Percentiles rank a stretch among this genome's conserved stretches.
phyloP scores from a whole-genome alignment of 73 alveolate genomes.

The Paramecium sonneborni region DNA sequence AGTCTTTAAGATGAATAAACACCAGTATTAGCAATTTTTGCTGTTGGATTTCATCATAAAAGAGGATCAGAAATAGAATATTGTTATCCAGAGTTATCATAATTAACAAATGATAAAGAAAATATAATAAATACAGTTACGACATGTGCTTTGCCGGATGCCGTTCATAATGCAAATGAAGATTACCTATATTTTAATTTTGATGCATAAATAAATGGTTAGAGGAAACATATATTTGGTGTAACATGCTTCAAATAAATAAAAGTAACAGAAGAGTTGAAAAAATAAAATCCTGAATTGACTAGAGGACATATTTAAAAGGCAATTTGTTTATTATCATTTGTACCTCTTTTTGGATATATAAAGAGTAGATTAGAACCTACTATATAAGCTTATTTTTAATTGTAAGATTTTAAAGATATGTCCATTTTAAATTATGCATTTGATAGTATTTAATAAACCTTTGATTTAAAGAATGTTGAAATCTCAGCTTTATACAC shows the following conservation, averaged over 20 bases:
- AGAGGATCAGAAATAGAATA: slow-evolving; percentile 64
- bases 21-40: slow-evolving; percentile 58
- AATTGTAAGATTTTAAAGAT: slow-evolving; percentile 55
- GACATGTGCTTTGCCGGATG: slow-evolving; percentile 64
- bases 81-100: slow-evolving; percentile 37
- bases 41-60: slow-evolving; percentile 68
- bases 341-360: slow-evolving; percentile 59
- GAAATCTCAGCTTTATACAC: slow-evolving; percentile 39
- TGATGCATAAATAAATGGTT: slow-evolving; percentile 17
- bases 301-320: slow-evolving; percentile 65
- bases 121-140: slow-evolving; percentile 49
- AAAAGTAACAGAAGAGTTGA: slow-evolving; percentile 60
- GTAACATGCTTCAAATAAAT: slow-evolving; percentile 65
- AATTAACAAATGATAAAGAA: slow-evolving; percentile 1
- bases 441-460: slow-evolving; percentile 49
- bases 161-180: slow-evolving; percentile 65
- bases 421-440: slow-evolving; percentile 48
- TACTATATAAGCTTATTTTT: slow-evolving; percentile 55
- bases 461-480: slow-evolving; percentile 41
- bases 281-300: slow-evolving; percentile 48
- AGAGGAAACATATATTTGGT: slow-evolving; percentile 40
- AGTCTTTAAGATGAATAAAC: slow-evolving; percentile 10
- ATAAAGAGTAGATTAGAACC: slow-evolving; percentile 64
- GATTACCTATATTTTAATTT: slow-evolving; percentile 63
- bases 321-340: slow-evolving; percentile 25